Conservation (phyloP, 306 rosid species). For the Cucurbita argyrosperma region DNA sequence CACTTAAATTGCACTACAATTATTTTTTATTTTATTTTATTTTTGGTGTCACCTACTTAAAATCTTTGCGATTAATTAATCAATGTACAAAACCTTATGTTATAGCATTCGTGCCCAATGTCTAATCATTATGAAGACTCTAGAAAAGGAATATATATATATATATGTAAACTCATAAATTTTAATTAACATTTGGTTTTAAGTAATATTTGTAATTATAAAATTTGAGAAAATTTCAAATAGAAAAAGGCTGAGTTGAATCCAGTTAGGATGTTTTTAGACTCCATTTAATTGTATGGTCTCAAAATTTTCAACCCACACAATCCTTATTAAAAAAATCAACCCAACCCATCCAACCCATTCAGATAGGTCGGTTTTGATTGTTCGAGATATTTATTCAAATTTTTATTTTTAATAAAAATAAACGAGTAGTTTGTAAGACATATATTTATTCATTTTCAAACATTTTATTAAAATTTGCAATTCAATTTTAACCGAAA, state of each 20-base stretch:
- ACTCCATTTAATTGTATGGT: no score
- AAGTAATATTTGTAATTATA: background rate
- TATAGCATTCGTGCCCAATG: background rate
- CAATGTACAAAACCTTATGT: background rate
- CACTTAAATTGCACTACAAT: background rate
- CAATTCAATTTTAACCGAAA: no score
- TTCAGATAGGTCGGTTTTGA: no score
- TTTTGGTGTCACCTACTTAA: background rate
- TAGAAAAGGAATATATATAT: background rate
- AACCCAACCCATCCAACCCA: no score
- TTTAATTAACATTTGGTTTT: background rate
- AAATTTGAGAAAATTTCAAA: background rate
- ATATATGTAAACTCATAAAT: background rate
- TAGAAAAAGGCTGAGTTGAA: background rate
- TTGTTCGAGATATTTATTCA: no score
- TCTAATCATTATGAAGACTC: background rate
- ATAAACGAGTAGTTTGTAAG: no score
- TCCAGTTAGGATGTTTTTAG: no score
- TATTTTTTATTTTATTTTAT: background rate
- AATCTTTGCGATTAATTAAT: background rate
- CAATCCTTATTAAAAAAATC: no score
- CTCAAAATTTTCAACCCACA: no score
- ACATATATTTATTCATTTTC: no score
- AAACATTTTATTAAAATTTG: no score
- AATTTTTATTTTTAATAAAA: no score